phyloP scores from a whole-genome alignment of 129 eudicot genomes.

The Chrysanthemum seticuspe region DNA sequence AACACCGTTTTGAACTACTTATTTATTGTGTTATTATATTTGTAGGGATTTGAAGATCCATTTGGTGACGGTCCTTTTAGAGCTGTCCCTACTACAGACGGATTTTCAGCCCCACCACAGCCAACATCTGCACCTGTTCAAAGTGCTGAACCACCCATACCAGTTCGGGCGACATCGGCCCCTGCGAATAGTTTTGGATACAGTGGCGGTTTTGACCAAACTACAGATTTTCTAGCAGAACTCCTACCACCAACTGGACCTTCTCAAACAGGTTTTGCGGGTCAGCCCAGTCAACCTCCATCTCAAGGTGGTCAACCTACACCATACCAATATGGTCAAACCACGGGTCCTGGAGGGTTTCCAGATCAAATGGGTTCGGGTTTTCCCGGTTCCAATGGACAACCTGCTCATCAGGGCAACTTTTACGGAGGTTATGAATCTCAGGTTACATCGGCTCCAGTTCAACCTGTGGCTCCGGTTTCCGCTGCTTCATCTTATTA shows the following conservation, averaged over 20 bases:
- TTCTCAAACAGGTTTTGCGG: slow-evolving; percentile 28
- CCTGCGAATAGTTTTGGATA: slow-evolving; percentile 37
- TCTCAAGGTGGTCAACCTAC: slow-evolving; percentile 28
- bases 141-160: slow-evolving; percentile 40
- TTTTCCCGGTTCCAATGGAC: slow-evolving; percentile 36
- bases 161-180: slow-evolving; percentile 30
- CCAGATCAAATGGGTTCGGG: slow-evolving; percentile 38
- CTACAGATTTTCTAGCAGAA: slow-evolving; percentile 76
- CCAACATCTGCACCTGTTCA: slow-evolving; percentile 44
- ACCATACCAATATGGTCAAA: slow-evolving; percentile 34
- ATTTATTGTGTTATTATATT: neutral
- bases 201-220: slow-evolving; percentile 43
- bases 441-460: slow-evolving; percentile 39
- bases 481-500: slow-evolving; percentile 30
- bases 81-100: slow-evolving; percentile 62
- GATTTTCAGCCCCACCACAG: slow-evolving; percentile 45
- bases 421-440: slow-evolving; percentile 44
- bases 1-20: slow-evolving; percentile 3
- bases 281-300: slow-evolving; percentile 33
- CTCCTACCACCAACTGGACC: slow-evolving; percentile 79
- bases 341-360: slow-evolving; percentile 23
- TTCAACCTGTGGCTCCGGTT: slow-evolving; percentile 28
- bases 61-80: slow-evolving; percentile 94
- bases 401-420: slow-evolving; percentile 32
- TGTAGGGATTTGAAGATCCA: slow-evolving; percentile 92